Evolutionary conservation across 163 green algal species (phyloP).

Genomic region (Scenedesmus sp.): DNA sequence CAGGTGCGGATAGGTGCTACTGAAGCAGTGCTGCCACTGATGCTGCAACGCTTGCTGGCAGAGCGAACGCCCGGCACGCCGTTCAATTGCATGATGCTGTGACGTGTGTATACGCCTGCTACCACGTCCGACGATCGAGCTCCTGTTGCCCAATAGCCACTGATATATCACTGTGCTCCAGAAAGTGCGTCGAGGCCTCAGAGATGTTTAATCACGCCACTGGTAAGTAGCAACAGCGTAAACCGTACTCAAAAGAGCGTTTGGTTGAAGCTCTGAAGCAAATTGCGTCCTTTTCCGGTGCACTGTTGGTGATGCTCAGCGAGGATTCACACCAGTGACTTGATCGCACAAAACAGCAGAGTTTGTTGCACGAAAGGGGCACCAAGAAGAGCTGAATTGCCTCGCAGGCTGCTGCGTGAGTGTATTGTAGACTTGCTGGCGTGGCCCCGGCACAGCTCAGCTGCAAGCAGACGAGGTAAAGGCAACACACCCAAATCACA

Average conservation of each 20-base stretch:
- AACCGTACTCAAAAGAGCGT: not conserved
- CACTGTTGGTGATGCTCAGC: not conserved
- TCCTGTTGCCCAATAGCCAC: not conserved
- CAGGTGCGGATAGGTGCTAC: conserved; percentile 1
- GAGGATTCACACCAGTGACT: not conserved
- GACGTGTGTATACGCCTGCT: not conserved
- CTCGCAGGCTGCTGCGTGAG: not conserved
- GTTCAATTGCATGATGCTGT: not conserved
- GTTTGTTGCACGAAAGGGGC: not conserved
- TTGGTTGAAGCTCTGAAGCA: not conserved
- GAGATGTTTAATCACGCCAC: not conserved
- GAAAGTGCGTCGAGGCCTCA: not conserved
- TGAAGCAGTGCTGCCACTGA: not conserved
- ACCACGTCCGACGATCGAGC: not conserved
- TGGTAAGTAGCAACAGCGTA: not conserved
- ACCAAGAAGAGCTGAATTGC: not conserved
- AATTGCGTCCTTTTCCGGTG: not conserved
- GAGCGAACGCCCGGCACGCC: not conserved
- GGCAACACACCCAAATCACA: not conserved
- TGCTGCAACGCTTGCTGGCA: not conserved
- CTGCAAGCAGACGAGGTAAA: not conserved
- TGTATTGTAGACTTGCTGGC: conserved; percentile 7
- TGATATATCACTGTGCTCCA: not conserved
- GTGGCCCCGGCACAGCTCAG: not conserved
- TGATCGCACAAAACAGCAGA: not conserved